phyloP scores from a whole-genome alignment of 2,329 filamentous ascomycete species.

The Whalleya microplaca region DNA sequence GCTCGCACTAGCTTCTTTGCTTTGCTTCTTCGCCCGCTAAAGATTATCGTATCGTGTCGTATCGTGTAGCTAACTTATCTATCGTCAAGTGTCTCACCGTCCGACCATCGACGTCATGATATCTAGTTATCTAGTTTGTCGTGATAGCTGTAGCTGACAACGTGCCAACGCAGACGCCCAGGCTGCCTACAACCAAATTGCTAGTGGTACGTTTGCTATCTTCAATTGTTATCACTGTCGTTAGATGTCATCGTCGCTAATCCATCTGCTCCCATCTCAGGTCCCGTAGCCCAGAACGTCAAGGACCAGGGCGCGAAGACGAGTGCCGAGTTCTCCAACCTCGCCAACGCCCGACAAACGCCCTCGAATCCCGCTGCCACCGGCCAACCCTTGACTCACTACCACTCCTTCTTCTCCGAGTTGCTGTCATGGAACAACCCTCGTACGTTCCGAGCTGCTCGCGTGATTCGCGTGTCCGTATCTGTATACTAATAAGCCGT shows the following conservation, averaged over 20 bases:
- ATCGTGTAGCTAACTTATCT: slow-evolving; percentile 38
- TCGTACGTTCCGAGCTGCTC: slow-evolving; percentile 49
- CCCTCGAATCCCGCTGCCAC: slow-evolving; percentile 58
- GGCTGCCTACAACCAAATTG: slow-evolving; percentile 51
- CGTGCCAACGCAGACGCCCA: slow-evolving; percentile 46
- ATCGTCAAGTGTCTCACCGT: slow-evolving; percentile 39
- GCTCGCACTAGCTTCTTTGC: too few species aligned
- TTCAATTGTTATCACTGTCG: background rate
- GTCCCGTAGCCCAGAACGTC: slow-evolving; percentile 62
- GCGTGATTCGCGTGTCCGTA: background rate
- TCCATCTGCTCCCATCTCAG: slow-evolving; percentile 42
- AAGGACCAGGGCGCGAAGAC: slow-evolving; percentile 61
- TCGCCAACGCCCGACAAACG: slow-evolving; percentile 60
- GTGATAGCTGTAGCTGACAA: slow-evolving; percentile 40
- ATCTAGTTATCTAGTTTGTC: too few species aligned
- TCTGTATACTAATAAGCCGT: slow-evolving; percentile 31
- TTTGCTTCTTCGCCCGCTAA: too few species aligned
- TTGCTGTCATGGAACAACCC: slow-evolving; percentile 72
- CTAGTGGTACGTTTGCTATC: slow-evolving; percentile 47
- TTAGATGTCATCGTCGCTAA: slow-evolving; percentile 13
- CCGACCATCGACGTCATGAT: slow-evolving; percentile 13
- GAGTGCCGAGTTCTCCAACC: slow-evolving; percentile 58
- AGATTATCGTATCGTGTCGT: too few species aligned
- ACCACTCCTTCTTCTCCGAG: slow-evolving; percentile 72
- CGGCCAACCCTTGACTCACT: slow-evolving; percentile 68